A percentile compares a stretch with the other conserved stretches of the same genome.
phyloP scores from a whole-genome alignment of 176 grass and related monocot genomes.

The barley (Hordeum vulgare) region MorexV3_pseudomolecules_assembly NC_058520.1:563404142-563404641 shows the following conservation, averaged over 20 bases:
- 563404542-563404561: background rate
- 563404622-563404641: background rate
- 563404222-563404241: background rate
- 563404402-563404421: slow-evolving; percentile 88
- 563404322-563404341: slow-evolving; percentile 25
- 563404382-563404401: slow-evolving; percentile 93
- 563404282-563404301: background rate
- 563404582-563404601: background rate
- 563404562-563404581: background rate
- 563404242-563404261: background rate
- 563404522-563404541: background rate
- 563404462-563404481: background rate
- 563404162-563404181: background rate
- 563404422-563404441: slow-evolving; percentile 93
- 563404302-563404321: background rate
- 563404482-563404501: too few species aligned
- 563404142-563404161: background rate
- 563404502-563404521: background rate
- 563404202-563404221: background rate
- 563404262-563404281: background rate
- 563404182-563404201: background rate
- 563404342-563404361: slow-evolving; percentile 32
- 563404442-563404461: background rate
- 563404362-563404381: slow-evolving; percentile 51
- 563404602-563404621: background rate